A percentile compares a stretch with the other conserved stretches of the same genome.
Conservation (phyloP, 352 stramenopile species). For the Phytopythium aichiense region DNA sequence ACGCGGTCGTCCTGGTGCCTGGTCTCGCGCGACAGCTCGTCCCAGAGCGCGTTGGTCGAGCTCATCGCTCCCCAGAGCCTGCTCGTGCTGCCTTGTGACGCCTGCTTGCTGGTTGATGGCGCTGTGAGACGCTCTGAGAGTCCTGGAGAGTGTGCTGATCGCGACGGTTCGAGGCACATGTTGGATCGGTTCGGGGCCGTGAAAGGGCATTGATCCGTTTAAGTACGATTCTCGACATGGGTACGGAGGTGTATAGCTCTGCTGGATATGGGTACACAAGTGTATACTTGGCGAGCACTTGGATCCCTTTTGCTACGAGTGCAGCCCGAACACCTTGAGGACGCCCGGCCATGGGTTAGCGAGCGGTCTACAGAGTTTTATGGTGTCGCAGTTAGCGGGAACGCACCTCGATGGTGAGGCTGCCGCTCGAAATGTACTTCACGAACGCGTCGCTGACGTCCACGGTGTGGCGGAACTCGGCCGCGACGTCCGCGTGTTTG, state of each 20-base stretch:
- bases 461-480: slow-evolving; percentile 31
- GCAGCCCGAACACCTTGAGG: background rate
- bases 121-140: background rate
- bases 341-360: background rate
- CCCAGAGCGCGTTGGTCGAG: slow-evolving; percentile 42
- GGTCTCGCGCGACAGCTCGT: slow-evolving; percentile 39
- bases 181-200: background rate
- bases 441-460: slow-evolving; percentile 47
- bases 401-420: slow-evolving; percentile 43
- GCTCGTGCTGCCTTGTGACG: background rate
- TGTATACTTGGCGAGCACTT: background rate
- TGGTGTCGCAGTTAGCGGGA: no score
- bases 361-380: no score
- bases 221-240: background rate
- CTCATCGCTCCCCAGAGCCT: slow-evolving; percentile 4
- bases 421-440: slow-evolving; percentile 43
- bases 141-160: background rate
- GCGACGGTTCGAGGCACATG: background rate
- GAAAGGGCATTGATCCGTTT: background rate
- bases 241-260: background rate
- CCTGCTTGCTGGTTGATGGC: background rate
- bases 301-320: no score
- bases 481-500: slow-evolving; percentile 10
- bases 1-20: slow-evolving; percentile 19
- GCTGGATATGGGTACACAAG: background rate